Evolutionary conservation across 441 rosid genomes (phyloP).

Genomic region (Viola pubescens): DNA sequence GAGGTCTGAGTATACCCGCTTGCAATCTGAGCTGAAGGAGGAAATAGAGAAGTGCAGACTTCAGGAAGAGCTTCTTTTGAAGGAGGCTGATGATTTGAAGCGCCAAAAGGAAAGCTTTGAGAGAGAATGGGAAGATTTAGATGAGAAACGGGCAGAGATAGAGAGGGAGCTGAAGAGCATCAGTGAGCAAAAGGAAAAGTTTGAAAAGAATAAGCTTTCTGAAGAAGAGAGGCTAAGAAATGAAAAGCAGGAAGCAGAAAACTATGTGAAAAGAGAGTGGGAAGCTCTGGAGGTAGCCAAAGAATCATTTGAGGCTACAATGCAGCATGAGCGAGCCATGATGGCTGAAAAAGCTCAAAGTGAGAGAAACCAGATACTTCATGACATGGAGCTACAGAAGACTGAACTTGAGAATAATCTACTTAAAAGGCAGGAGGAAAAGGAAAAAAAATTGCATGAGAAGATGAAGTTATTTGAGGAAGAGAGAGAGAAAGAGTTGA

Average conservation of each 20-base stretch:
- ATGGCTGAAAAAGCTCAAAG: slow-evolving; percentile 55
- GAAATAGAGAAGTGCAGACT: slow-evolving; percentile 65
- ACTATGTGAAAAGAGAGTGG: slow-evolving; percentile 48
- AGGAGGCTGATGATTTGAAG: slow-evolving; percentile 84
- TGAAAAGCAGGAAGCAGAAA: slow-evolving; percentile 47
- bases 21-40: slow-evolving; percentile 73
- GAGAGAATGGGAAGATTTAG: slow-evolving; percentile 88
- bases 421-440: slow-evolving; percentile 52
- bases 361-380: slow-evolving; percentile 65
- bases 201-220: slow-evolving; percentile 47
- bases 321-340: slow-evolving; percentile 61
- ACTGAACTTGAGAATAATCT: slow-evolving; percentile 59
- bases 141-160: slow-evolving; percentile 57
- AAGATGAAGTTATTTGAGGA: slow-evolving; percentile 59
- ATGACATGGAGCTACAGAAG: slow-evolving; percentile 60
- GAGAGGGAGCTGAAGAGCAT: slow-evolving; percentile 48
- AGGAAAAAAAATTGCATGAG: slow-evolving; percentile 51
- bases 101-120: slow-evolving; percentile 78
- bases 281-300: slow-evolving; percentile 64
- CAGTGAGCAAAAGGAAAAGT: slow-evolving; percentile 44
- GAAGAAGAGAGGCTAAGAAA: slow-evolving; percentile 64
- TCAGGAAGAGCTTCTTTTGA: slow-evolving; percentile 63
- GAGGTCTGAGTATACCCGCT: slow-evolving; percentile 55
- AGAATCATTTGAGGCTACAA: slow-evolving; percentile 55
- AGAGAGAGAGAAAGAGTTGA: slow-evolving; percentile 67